Evolutionary conservation across 805 yeast genomes (phyloP), one percentile per base, ranked within the genome.

Genomic region (Yarrowia divulgata): DNA sequence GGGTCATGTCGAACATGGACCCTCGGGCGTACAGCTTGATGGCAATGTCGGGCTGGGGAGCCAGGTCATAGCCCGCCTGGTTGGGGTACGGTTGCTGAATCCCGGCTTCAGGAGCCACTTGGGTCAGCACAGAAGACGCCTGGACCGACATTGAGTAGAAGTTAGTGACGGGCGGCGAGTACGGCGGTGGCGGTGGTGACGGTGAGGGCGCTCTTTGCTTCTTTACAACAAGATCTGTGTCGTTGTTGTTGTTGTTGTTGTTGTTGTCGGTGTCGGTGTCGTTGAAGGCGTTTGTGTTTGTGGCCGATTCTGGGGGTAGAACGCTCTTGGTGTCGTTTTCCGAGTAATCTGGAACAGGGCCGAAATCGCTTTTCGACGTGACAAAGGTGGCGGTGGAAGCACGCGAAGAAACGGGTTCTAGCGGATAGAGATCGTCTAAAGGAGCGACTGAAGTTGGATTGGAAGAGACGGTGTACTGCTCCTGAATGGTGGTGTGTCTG

Each of bases 1-100:
- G 84, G 6, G 96, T 88, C 60, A 95, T 88, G 63, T 87, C 86
- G 78, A 93, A 92, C 71, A 83, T 80, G 18, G 79, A 79, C 19
- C 96, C 97, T 63, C 97, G 85, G 68, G 94, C 84, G 75, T 91
- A 88, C 79, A 94, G 82, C 75, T 86, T 88, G 69, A 94, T 90
- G 76, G 85, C 86, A 73, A 82, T 85, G 73, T 86, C 89, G n/a
- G 52, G 55, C 48, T 48, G 46, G 2, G 57, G 55, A 0, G 48
- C 40, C 40, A 60, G 14, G 10, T 60, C 52, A 16, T 67, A 70
- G 16, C 42, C 48, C 13, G 66, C 70, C 12, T 70, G 70, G 46
- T 45, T 8, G n/a, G 52, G 50, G 19, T 55, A 40, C 6, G 60
- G 70, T 19, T 45, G 69, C 18, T 46, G 52, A 23, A 66, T 32